phyloP scores from a whole-genome alignment of 768 basidiomycete species.

The Boletus sp. region DNA sequence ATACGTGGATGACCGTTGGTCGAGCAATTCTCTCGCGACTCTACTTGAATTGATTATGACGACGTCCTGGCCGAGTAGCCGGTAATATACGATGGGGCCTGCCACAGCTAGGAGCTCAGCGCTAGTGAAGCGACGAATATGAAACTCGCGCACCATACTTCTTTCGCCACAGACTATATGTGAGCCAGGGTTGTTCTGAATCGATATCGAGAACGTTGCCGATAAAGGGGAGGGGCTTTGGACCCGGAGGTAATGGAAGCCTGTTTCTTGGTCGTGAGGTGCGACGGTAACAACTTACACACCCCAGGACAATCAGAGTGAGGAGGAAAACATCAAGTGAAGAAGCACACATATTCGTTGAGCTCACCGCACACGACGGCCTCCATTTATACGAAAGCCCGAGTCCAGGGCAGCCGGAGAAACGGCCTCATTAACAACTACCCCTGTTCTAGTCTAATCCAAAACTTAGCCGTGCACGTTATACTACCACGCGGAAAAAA shows the following conservation, averaged over 20 bases:
- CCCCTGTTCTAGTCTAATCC: slow-evolving; percentile 12
- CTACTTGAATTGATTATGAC: slow-evolving; percentile 27
- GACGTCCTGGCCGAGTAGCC: slow-evolving; percentile 25
- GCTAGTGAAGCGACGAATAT: neutral
- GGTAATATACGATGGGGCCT: slow-evolving; percentile 31
- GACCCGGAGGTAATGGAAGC: slow-evolving; percentile 24
- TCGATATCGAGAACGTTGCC: slow-evolving; percentile 27
- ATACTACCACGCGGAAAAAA: slow-evolving; percentile 9
- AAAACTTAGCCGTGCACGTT: neutral
- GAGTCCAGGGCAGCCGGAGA: neutral
- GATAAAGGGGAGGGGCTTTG: slow-evolving; percentile 21
- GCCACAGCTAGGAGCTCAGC: neutral
- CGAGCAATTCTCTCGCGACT: slow-evolving; percentile 28
- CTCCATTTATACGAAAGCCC: slow-evolving; percentile 15
- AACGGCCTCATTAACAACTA: slow-evolving; percentile 3
- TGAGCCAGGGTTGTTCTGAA: slow-evolving; percentile 24
- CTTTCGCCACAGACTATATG: slow-evolving; percentile 28
- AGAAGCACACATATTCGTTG: slow-evolving; percentile 11
- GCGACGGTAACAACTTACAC: slow-evolving; percentile 6
- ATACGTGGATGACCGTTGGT: slow-evolving; percentile 30
- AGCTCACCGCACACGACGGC: neutral
- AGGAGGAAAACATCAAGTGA: slow-evolving; percentile 9
- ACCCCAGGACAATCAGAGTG: slow-evolving; percentile 9
- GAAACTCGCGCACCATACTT: slow-evolving; percentile 24
- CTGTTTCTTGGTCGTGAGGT: slow-evolving; percentile 2